Conservation (phyloP, 306 rosid species). For the Gillenia trifoliata region DNA sequence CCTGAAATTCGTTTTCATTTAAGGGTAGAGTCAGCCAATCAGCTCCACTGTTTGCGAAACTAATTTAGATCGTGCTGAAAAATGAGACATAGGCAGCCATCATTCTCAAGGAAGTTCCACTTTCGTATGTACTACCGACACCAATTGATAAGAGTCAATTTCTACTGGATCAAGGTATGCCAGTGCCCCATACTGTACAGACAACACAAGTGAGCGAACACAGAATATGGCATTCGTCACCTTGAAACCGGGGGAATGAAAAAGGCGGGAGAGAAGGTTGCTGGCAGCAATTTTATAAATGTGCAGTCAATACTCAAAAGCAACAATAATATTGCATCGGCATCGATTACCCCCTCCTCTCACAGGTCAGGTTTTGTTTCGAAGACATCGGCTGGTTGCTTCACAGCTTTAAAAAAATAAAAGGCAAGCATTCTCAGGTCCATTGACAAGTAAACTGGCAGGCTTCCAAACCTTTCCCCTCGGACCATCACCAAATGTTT, state of each 20-base stretch:
- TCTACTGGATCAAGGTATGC: constrained; percentile 46
- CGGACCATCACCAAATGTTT: constrained; percentile 51
- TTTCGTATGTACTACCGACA: constrained; percentile 87
- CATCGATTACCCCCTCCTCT: constrained; percentile 60
- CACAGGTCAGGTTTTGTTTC: constrained; percentile 38
- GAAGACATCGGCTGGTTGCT: constrained; percentile 35
- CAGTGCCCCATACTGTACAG: constrained; percentile 33
- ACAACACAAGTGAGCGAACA: constrained; percentile 31
- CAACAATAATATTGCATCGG: constrained; percentile 49
- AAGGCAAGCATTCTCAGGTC: constrained; percentile 87
- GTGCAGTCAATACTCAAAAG: constrained; percentile 59
- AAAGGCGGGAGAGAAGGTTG: constrained; percentile 37
- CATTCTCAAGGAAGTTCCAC: constrained; percentile 69
- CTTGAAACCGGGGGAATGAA: constrained; percentile 55
- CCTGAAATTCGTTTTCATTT: constrained; percentile 49
- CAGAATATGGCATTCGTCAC: constrained; percentile 83
- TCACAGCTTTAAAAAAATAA: constrained; percentile 59
- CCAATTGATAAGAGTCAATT: constrained; percentile 58
- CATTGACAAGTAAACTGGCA: constrained; percentile 63
- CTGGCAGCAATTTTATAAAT: constrained; percentile 36
- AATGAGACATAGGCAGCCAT: constrained; percentile 55
- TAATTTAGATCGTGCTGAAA: constrained; percentile 56
- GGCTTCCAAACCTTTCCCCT: constrained; percentile 42
- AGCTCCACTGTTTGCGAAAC: constrained; percentile 82
- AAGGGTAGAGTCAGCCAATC: constrained; percentile 70